Percentiles rank a stretch among this genome's conserved stretches.
Evolutionary conservation across 768 basidiomycete species (phyloP).

Genomic region (Rhodosporidiobolus sp.): DNA sequence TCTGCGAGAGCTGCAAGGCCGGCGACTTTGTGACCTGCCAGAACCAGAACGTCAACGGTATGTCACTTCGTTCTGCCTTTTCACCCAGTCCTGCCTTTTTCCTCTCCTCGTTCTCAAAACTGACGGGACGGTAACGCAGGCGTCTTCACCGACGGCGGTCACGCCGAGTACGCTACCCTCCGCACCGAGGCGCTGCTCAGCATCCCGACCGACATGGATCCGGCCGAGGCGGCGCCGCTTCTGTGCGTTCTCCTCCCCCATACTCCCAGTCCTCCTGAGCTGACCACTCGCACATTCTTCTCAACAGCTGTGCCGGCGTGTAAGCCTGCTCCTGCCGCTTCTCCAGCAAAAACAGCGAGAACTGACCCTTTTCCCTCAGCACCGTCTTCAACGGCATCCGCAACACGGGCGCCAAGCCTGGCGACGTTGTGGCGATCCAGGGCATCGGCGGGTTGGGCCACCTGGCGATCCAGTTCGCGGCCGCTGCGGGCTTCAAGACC

Average conservation of each 20-base stretch:
- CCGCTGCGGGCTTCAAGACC: constrained; percentile 50
- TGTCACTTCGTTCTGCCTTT: neutral
- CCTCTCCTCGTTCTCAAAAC: too few species aligned
- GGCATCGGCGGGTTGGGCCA: constrained; percentile 50
- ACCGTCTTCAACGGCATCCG: constrained; percentile 50
- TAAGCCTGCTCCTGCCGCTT: constrained; percentile 29
- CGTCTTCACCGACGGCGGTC: constrained; percentile 27
- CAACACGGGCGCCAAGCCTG: constrained; percentile 47
- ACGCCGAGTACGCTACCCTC: constrained; percentile 46
- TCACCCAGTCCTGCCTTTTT: too few species aligned
- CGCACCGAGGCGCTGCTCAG: constrained; percentile 29
- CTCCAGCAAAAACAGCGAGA: too few species aligned
- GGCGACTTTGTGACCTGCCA: constrained; percentile 40
- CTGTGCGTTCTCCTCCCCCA: too few species aligned
- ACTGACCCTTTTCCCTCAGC: constrained; percentile 47
- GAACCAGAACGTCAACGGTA: constrained; percentile 43
- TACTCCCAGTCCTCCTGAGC: too few species aligned
- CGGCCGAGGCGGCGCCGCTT: constrained; percentile 36
- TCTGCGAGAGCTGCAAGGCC: neutral
- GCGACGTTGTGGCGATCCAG: constrained; percentile 51
- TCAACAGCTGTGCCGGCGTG: constrained; percentile 3
- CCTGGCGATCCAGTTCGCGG: constrained; percentile 48
- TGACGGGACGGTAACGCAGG: neutral
- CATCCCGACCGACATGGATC: constrained; percentile 36
- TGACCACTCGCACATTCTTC: too few species aligned